These are phyloP conservation scores for Scheffersomyces quercinus DNA, from an alignment of 1,139 yeast genomes.

Conservation along the genomic window DNA sequence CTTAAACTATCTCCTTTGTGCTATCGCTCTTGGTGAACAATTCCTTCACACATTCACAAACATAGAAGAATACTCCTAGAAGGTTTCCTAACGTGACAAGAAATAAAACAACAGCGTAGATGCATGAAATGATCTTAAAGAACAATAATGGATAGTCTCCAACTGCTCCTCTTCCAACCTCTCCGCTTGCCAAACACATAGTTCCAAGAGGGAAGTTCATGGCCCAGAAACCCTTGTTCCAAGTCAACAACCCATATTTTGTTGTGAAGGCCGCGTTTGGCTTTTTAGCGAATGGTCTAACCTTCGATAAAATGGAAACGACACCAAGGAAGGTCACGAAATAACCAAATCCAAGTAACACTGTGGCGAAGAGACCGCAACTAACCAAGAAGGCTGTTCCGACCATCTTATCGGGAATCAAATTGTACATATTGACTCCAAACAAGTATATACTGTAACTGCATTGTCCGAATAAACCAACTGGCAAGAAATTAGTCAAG, in stretches of 20 bases:
- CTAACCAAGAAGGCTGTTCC: neutral
- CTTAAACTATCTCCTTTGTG: no score
- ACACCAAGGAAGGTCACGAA: slow-evolving; percentile 62
- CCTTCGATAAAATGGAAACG: slow-evolving; percentile 40
- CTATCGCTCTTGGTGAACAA: neutral
- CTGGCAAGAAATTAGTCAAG: slow-evolving; percentile 59
- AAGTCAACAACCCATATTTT: slow-evolving; percentile 9
- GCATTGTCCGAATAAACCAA: slow-evolving; percentile 79
- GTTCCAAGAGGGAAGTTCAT: slow-evolving; percentile 20
- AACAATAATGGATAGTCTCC: neutral
- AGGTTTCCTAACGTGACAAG: neutral
- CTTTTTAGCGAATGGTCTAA: slow-evolving; percentile 31
- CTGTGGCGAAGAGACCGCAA: neutral
- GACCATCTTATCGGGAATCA: slow-evolving; percentile 8
- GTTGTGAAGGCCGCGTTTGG: slow-evolving; percentile 20
- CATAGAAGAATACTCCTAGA: neutral
- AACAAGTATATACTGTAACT: slow-evolving; percentile 64
- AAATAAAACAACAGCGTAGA: neutral
- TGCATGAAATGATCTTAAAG: neutral
- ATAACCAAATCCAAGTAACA: slow-evolving; percentile 41
- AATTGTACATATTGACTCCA: slow-evolving; percentile 40
- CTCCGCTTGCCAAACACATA: slow-evolving; percentile 14
- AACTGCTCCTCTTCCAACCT: neutral
- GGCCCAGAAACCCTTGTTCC: slow-evolving; percentile 16
- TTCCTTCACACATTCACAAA: neutral